Conservation (phyloP, 202 grass and related monocot genomes). For the Zoysia matrella region DNA sequence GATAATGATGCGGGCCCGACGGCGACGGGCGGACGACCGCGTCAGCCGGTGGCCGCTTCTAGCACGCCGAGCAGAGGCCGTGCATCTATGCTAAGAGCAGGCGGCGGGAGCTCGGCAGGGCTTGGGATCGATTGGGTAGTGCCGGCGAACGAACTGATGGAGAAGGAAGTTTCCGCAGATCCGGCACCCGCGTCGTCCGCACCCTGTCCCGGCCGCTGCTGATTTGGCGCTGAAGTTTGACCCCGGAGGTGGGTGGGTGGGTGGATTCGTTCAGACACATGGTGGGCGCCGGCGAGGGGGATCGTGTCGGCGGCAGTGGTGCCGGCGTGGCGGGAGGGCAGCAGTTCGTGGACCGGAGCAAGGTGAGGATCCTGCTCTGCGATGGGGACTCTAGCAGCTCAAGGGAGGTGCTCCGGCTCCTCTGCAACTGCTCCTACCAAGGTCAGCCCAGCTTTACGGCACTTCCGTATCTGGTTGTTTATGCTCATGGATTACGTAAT, state of each 20-base stretch:
- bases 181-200: neutral
- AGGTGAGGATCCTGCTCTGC: conserved; percentile 89
- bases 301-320: conserved; percentile 22
- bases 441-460: conserved; percentile 36
- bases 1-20: conserved; percentile 27
- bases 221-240: conserved; percentile 20
- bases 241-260: neutral
- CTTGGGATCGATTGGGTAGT: neutral
- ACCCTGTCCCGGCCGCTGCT: conserved; percentile 16
- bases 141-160: conserved; percentile 12
- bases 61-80: neutral
- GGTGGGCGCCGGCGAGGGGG: conserved; percentile 45
- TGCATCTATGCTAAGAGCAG: neutral
- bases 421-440: conserved; percentile 94
- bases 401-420: conserved; percentile 74
- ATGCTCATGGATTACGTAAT: neutral
- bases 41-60: conserved; percentile 24
- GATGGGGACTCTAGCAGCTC: conserved; percentile 79
- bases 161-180: neutral
- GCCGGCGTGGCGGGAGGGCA: conserved; percentile 38
- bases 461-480: neutral
- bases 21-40: conserved; percentile 33
- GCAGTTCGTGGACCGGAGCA: conserved; percentile 80
- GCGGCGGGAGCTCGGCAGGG: neutral
- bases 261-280: conserved; percentile 16